Conservation (phyloP, 345 rosid species). For the Camelina neglecta region DNA sequence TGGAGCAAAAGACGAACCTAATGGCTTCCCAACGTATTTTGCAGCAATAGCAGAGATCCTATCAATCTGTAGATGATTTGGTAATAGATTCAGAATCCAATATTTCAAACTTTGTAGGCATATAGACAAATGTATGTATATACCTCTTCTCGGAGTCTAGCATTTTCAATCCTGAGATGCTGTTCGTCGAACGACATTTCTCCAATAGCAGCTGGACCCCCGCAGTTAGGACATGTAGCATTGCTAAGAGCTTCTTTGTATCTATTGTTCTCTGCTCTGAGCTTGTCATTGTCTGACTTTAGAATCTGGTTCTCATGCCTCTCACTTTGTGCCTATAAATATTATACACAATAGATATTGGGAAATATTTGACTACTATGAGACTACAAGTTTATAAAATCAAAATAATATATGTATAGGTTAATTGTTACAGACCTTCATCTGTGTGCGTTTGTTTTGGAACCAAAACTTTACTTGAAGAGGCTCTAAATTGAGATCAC, state of each 20-base stretch:
- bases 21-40: conserved; percentile 79
- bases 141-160: conserved; percentile 91
- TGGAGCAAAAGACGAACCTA: conserved; percentile 58
- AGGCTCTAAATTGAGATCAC: conserved; percentile 78
- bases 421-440: conserved; percentile 65
- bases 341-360: too few species aligned
- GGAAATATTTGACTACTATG: too few species aligned
- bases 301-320: conserved; percentile 81
- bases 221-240: conserved; percentile 86
- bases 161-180: conserved; percentile 91
- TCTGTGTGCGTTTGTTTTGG: conserved; percentile 97
- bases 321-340: conserved; percentile 78
- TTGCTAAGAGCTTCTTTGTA: conserved; percentile 80
- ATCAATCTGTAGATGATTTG: conserved; percentile 63
- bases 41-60: conserved; percentile 87
- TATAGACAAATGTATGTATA: neutral
- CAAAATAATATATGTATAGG: neutral
- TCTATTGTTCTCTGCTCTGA: conserved; percentile 80
- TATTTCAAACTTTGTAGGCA: neutral
- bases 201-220: conserved; percentile 86
- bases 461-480: conserved; percentile 98
- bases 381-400: neutral
- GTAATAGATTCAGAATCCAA: neutral
- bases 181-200: conserved; percentile 99
- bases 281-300: conserved; percentile 89